Percentiles rank a stretch among this genome's conserved stretches.
phyloP scores from a whole-genome alignment of 805 yeast species.

The Yamadazyma sp. region DNA sequence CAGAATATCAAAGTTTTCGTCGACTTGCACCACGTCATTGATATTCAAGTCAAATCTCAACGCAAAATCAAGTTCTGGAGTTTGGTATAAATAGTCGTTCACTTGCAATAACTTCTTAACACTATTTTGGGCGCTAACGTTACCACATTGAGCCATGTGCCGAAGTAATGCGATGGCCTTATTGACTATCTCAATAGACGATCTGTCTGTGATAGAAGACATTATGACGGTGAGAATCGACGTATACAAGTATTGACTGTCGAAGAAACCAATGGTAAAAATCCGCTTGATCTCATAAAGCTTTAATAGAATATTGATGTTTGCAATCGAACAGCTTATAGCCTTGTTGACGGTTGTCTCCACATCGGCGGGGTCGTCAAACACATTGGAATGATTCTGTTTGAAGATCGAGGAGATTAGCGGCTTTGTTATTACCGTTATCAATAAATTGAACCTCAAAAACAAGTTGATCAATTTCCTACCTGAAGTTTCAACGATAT shows the following conservation, averaged over 20 bases:
- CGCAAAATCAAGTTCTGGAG: slow-evolving; percentile 23
- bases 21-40: slow-evolving; percentile 7
- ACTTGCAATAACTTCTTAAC: slow-evolving; percentile 30
- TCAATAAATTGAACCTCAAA: slow-evolving; percentile 35
- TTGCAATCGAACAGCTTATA: slow-evolving; percentile 28
- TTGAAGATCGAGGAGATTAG: slow-evolving; percentile 32
- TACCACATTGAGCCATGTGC: slow-evolving; percentile 33
- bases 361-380: slow-evolving; percentile 26
- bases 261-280: slow-evolving; percentile 41
- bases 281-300: slow-evolving; percentile 28
- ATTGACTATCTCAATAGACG: slow-evolving; percentile 18
- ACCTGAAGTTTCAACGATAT: slow-evolving; percentile 21
- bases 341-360: slow-evolving; percentile 28
- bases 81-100: slow-evolving; percentile 20
- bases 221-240: slow-evolving; percentile 31
- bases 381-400: slow-evolving; percentile 19
- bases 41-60: slow-evolving; percentile 23
- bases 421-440: slow-evolving; percentile 34
- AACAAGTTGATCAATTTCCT: slow-evolving; percentile 35
- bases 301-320: slow-evolving; percentile 29
- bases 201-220: slow-evolving; percentile 20
- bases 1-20: slow-evolving; percentile 7
- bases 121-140: slow-evolving; percentile 35
- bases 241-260: slow-evolving; percentile 36
- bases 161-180: slow-evolving; percentile 32